A percentile compares a stretch with the other conserved stretches of the same genome.
Evolutionary conservation across 495 filamentous ascomycete species (phyloP).

Genomic region (Aspergillus conjunctus): DNA sequence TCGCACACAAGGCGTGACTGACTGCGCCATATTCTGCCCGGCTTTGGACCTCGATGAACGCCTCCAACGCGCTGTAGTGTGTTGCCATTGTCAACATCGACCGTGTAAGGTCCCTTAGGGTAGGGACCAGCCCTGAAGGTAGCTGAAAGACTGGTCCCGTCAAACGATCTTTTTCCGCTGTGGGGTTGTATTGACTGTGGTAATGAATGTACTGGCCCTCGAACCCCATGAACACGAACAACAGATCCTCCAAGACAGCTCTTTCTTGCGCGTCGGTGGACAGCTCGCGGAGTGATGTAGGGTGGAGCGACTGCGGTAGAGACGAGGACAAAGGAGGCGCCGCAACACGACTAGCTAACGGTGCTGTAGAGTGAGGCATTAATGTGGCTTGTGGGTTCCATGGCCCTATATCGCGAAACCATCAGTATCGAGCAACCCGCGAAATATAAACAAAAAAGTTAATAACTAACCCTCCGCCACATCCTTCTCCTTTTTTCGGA

Average conservation of each 20-base stretch:
- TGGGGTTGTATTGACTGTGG: slow-evolving; percentile 74
- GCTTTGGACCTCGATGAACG: slow-evolving; percentile 91
- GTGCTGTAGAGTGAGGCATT: slow-evolving; percentile 82
- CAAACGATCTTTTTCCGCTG: slow-evolving; percentile 80
- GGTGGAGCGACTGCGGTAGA: slow-evolving; percentile 71
- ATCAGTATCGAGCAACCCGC: slow-evolving; percentile 25
- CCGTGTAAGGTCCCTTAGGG: slow-evolving; percentile 79
- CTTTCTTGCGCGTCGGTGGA: slow-evolving; percentile 80
- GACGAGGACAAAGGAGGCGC: slow-evolving; percentile 75
- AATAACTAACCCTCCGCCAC: slow-evolving; percentile 36
- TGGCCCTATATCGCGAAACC: slow-evolving; percentile 44
- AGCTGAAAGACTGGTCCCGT: slow-evolving; percentile 80
- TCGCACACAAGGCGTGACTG: slow-evolving; percentile 92
- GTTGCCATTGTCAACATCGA: slow-evolving; percentile 96
- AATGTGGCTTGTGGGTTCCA: slow-evolving; percentile 87
- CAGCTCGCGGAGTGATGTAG: slow-evolving; percentile 69
- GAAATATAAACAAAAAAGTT: neutral
- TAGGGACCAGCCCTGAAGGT: slow-evolving; percentile 83
- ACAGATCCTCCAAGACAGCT: slow-evolving; percentile 82
- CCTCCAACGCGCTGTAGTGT: slow-evolving; percentile 85
- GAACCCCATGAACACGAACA: slow-evolving; percentile 98
- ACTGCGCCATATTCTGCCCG: slow-evolving; percentile 93
- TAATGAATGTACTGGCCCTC: slow-evolving; percentile 97
- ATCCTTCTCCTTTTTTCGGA: slow-evolving; percentile 43
- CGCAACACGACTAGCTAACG: slow-evolving; percentile 83